Evolutionary conservation across 2,329 filamentous ascomycete genomes (phyloP).

Genomic region (Pseudogymnoascus sp.): DNA sequence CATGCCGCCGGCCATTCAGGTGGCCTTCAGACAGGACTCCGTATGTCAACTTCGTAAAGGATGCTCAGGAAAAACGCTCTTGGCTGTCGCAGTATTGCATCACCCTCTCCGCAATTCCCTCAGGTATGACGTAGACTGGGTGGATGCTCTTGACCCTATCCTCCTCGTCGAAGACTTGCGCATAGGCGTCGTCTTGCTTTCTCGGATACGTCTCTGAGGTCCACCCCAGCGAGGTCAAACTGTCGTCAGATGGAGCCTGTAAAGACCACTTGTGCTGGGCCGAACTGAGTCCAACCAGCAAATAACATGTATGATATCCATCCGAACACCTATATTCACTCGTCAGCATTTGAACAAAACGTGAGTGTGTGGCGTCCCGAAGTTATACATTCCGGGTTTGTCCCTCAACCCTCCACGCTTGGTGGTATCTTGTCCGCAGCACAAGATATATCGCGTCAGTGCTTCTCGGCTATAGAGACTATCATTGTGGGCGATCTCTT

Average conservation of each 20-base stretch:
- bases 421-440: slow-evolving; percentile 71
- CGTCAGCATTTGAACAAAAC: slow-evolving; percentile 6
- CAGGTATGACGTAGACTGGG: slow-evolving; percentile 79
- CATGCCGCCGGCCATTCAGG: neutral
- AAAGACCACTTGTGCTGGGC: slow-evolving; percentile 63
- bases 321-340: slow-evolving; percentile 57
- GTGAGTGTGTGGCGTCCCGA: slow-evolving; percentile 9
- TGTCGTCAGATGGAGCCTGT: slow-evolving; percentile 22
- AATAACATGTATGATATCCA: slow-evolving; percentile 90
- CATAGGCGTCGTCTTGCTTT: slow-evolving; percentile 34
- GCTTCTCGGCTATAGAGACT: slow-evolving; percentile 75
- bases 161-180: slow-evolving; percentile 60
- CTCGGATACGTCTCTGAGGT: slow-evolving; percentile 35
- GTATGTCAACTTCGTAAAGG: neutral
- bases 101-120: slow-evolving; percentile 36
- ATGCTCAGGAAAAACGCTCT: slow-evolving; percentile 20
- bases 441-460: slow-evolving; percentile 80
- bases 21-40: neutral
- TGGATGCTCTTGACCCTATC: slow-evolving; percentile 67
- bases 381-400: slow-evolving; percentile 73
- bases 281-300: slow-evolving; percentile 75
- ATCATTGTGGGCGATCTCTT: slow-evolving; percentile 26
- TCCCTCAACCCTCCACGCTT: slow-evolving; percentile 77
- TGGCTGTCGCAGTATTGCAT: slow-evolving; percentile 25
- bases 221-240: slow-evolving; percentile 30